These are phyloP conservation scores for Botrytis tulipae DNA, from an alignment of 2,329 filamentous ascomycete genomes.

Conservation along the genomic window DNA sequence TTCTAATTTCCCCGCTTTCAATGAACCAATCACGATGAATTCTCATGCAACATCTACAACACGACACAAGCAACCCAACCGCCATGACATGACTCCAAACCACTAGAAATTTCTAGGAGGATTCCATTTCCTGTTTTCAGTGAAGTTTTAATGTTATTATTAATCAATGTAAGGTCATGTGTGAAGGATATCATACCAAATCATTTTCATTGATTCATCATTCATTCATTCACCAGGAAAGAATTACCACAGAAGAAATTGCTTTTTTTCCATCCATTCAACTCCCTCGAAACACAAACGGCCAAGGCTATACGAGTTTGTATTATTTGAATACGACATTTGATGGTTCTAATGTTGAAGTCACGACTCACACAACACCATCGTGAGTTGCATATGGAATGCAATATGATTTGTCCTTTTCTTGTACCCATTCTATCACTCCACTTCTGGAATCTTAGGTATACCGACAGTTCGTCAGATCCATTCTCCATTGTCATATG, in stretches of 20 bases:
- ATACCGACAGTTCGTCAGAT: neutral
- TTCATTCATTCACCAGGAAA: neutral
- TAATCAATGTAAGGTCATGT: neutral
- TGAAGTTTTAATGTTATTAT: neutral
- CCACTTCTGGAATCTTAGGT: neutral
- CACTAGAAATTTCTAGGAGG: conserved; percentile 7
- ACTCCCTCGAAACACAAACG: neutral
- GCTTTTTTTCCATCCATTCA: neutral
- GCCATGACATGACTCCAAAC: neutral
- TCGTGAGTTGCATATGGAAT: neutral
- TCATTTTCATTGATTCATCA: too few species aligned
- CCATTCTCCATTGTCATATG: neutral
- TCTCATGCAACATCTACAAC: neutral
- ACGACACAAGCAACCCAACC: neutral
- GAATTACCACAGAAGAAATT: neutral
- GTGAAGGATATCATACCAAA: neutral
- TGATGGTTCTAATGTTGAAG: neutral
- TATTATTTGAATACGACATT: neutral
- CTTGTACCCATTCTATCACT: neutral
- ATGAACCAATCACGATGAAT: neutral
- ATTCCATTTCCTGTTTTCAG: neutral
- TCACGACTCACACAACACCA: neutral
- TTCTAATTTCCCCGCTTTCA: neutral
- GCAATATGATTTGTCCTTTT: neutral
- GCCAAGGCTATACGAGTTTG: neutral